Evolutionary conservation across 345 rosid genomes (phyloP).

Genomic region (Ceriops zippeliana): DNA sequence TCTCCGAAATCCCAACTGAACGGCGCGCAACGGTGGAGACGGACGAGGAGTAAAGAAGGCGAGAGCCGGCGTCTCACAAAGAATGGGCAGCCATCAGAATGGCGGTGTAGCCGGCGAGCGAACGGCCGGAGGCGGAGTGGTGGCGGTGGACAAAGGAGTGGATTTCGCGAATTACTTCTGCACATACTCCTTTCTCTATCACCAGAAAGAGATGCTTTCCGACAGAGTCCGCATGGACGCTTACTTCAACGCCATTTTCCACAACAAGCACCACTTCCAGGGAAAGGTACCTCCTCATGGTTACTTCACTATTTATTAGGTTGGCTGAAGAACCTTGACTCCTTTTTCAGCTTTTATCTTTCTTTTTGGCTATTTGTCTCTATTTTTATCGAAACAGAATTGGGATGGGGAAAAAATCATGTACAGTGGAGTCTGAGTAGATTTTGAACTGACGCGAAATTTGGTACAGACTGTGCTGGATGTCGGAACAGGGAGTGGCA

Average conservation of each 20-base stretch:
- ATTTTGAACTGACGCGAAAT: not conserved
- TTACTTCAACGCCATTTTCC: slow-evolving; percentile 66
- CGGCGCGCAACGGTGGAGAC: no score
- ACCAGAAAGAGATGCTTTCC: slow-evolving; percentile 98
- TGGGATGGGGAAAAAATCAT: not conserved
- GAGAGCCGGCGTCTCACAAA: no score
- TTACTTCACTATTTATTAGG: not conserved
- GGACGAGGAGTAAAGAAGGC: no score
- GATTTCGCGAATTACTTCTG: slow-evolving; percentile 92
- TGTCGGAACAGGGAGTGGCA: slow-evolving; percentile 98
- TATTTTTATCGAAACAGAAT: no score
- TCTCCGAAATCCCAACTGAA: no score
- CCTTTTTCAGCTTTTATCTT: no score
- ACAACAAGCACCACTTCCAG: slow-evolving; percentile 70
- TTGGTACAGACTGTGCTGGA: slow-evolving; percentile 75
- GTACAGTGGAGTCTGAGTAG: not conserved
- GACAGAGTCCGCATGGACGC: slow-evolving; percentile 99
- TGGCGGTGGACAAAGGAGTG: slow-evolving; percentile 71
- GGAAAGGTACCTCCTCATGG: slow-evolving; percentile 53
- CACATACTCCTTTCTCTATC: slow-evolving; percentile 80
- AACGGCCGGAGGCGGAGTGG: slow-evolving; percentile 20
- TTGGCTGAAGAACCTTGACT: no score
- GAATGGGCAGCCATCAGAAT: slow-evolving; percentile 50
- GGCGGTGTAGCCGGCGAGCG: slow-evolving; percentile 31
- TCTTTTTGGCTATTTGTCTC: no score